Conservation (phyloP, 352 stramenopile species). For the Phytopythium boreale region DNA sequence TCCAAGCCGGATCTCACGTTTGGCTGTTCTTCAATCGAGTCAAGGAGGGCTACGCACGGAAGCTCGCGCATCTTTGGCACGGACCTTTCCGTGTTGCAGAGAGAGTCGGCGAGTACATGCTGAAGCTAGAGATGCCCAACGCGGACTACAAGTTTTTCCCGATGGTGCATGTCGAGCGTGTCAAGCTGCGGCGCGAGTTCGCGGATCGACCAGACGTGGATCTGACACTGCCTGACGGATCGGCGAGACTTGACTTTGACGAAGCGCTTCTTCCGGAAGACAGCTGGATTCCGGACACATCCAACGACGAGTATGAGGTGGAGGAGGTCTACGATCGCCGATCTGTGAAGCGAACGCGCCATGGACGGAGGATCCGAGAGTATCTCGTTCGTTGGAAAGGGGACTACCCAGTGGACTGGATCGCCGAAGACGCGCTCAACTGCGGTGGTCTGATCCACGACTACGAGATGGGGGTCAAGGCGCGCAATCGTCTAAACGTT, state of each 20-base stretch:
- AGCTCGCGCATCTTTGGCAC: constrained; percentile 26
- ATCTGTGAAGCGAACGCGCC: too few species aligned
- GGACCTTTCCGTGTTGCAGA: constrained; percentile 10
- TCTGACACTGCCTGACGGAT: neutral
- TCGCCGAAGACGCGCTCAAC: too few species aligned
- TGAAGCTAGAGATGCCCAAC: constrained; percentile 6
- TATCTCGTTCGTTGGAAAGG: too few species aligned
- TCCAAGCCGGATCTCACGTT: constrained; percentile 11
- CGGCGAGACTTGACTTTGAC: constrained; percentile 16
- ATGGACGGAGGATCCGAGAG: too few species aligned
- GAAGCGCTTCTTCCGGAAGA: constrained; percentile 17
- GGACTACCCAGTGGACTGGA: too few species aligned
- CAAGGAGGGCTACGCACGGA: constrained; percentile 3
- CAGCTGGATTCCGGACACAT: constrained; percentile 4
- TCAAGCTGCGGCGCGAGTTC: constrained; percentile 22
- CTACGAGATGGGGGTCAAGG: too few species aligned
- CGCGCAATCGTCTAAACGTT: too few species aligned
- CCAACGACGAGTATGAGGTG: constrained; percentile 11
- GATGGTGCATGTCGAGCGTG: constrained; percentile 20
- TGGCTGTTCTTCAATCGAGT: constrained; percentile 24
- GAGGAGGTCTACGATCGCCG: constrained; percentile 10
- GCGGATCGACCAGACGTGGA: too few species aligned
- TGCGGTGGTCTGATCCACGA: too few species aligned
- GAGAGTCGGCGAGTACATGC: constrained; percentile 9
- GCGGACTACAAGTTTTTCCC: constrained; percentile 17